Base-by-base conservation (phyloP, 169 alveolate genomes). In the Eimeria acervulina region DNA sequence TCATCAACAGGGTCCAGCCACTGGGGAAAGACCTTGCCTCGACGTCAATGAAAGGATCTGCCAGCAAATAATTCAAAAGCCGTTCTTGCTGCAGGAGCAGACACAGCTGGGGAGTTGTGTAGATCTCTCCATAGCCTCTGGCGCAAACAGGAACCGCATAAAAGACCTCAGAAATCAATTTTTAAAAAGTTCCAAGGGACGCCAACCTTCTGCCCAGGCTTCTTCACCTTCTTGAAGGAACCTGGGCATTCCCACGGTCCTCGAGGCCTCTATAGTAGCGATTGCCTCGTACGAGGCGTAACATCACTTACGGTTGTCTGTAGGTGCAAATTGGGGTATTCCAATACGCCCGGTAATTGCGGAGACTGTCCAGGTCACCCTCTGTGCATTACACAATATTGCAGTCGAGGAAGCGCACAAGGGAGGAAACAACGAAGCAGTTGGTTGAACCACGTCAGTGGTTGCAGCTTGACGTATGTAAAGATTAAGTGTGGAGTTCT, bases 1-100 rank as follows among this genome's bases (percentile, higher is more conserved):
- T 52, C 93, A 85, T 85, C 51, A 85, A 70, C 81, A 85, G 80
- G 23, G 93, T 85, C 93, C 93, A 85, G 33, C 59, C 93, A 85
- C 80, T 85, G 4, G 93, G 93, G 21, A 17, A 85, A 42, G 93
- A 85, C 61, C 42, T 85, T 44, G 80, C 93, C 61, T 59, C 80
- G 66, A 85, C 93, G 59, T 85, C 93, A 21, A 63, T 85, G 80
- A 28, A 52, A 33, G 93, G 93, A 42, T 85, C 93, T 52, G 93
- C 93, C 81, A 85, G 47, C 52, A 85, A 42, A 85, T 85, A 85
- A 21, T 85, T 85, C 47, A 85, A 21, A 26, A 85, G 80, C 81
- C 93, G 93, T 38, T 85, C 80, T 61, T 85, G 93, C 36, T 85
- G 76, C 80, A 55, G 80, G 38, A 85, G 68, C 70, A 85, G 93